Evolutionary conservation across 2,329 filamentous ascomycete genomes (phyloP), one percentile per base, ranked within the genome.

Genomic region (Ilyonectria robusta): DNA sequence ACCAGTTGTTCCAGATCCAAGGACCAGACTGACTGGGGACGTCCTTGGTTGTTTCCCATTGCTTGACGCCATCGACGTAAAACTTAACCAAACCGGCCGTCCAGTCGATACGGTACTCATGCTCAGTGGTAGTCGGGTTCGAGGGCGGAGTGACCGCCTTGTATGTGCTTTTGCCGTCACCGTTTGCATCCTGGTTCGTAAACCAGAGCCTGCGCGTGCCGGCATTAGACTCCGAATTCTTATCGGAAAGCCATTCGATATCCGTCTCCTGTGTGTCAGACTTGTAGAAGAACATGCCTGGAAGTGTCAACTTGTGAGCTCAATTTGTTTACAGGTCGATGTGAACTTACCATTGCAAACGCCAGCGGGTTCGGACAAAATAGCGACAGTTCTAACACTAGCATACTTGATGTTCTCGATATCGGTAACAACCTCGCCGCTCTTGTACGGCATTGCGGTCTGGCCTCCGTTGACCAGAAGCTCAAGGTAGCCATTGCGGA

Each of bases 1-100:
- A 73, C 77, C 77, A 79, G 66, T 79, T 79, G 55, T 79, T 79
- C 50, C 74, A 78, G 6, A 79, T 61, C 76, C 77, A 79, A 11
- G 75, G 66, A 0, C 77, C 77, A 29, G 71, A 33, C 0, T 68
- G 48, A 9, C 26, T 76, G 0, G 77, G 77, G 1, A 77, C 76
- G 17, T 79, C 73, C 42, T 65, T 33, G 6, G 60, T 77, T 0
- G 77, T 77, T 48, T 70, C 63, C 70, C 72, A 78, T 3, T 71
- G 44, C 59, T 76, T 71, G 0, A 62, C 68, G 0, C 77, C 77
- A 13, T 79, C 77, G 1, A 79, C 66, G 17, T 71, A 79, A 51
- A 73, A 79, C 19, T 65, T 35, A 1, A 76, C 73, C 8, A 70
- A 58, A 0, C 70, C 72, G 4, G 70, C 66, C 0, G 75, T 77